phyloP scores from a whole-genome alignment of 306 rosid species.

The Clitoria ternatea region DNA sequence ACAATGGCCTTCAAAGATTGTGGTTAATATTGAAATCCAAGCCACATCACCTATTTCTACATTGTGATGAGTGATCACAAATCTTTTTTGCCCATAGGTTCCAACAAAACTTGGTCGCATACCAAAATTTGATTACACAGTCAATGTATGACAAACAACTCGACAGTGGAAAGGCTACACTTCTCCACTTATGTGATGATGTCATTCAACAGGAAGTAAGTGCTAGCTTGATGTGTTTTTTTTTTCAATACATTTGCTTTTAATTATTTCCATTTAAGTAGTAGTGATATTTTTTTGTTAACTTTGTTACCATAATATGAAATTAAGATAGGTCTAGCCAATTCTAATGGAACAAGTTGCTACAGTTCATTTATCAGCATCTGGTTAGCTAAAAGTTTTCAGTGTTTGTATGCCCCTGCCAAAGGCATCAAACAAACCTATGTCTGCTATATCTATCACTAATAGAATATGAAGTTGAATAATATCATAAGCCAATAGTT shows the following conservation, averaged over 20 bases:
- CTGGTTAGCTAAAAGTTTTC: neutral
- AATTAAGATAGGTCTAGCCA: neutral
- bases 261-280: neutral
- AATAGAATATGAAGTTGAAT: neutral
- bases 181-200: conserved; percentile 94
- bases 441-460: neutral
- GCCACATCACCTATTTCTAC: neutral
- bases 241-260: neutral
- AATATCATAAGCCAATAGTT: neutral
- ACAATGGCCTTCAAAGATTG: neutral
- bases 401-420: neutral
- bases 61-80: too few species aligned
- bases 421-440: neutral
- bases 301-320: neutral
- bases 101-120: conserved; percentile 73
- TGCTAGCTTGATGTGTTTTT: conserved; percentile 14
- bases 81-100: too few species aligned
- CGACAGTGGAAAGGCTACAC: conserved; percentile 88
- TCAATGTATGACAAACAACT: conserved; percentile 92
- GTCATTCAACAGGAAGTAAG: conserved; percentile 97
- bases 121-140: conserved; percentile 83
- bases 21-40: neutral
- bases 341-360: neutral
- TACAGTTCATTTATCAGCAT: neutral
- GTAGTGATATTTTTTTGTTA: neutral